Conservation (phyloP, 352 stramenopile species). For the Phytopythium aichiense region DNA sequence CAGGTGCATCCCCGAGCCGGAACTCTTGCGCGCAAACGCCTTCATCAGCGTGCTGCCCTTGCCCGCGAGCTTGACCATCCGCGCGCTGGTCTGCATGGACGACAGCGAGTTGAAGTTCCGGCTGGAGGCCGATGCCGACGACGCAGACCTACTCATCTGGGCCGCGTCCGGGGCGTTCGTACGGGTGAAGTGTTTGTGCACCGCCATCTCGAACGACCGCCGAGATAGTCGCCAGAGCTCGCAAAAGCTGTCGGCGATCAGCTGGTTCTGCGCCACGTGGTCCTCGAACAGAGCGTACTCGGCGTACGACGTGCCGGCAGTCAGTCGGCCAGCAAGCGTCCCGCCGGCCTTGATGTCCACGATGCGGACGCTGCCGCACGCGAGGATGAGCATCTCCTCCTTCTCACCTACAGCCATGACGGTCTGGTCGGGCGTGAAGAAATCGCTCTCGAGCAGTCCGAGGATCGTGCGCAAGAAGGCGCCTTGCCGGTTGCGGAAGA, state of each 20-base stretch:
- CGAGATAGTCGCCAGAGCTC: constrained; percentile 41
- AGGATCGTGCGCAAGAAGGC: constrained; percentile 52
- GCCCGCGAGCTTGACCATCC: constrained; percentile 25
- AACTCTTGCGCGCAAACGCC: constrained; percentile 8
- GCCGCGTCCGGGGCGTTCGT: not conserved
- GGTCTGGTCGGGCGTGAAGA: constrained; percentile 39
- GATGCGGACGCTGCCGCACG: constrained; percentile 36
- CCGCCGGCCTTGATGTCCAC: constrained; percentile 14
- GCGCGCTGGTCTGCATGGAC: constrained; percentile 30
- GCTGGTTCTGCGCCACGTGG: constrained; percentile 19
- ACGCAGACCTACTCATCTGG: not conserved
- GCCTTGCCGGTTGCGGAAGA: constrained; percentile 43
- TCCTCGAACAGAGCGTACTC: constrained; percentile 49
- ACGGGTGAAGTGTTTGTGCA: constrained; percentile 39
- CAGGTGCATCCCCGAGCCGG: not conserved
- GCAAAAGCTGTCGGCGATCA: constrained; percentile 41
- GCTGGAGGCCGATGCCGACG: not conserved
- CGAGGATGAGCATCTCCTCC: constrained; percentile 57
- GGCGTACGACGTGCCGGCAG: constrained; percentile 31
- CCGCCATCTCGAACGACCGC: constrained; percentile 33
- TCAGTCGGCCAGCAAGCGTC: constrained; percentile 17
- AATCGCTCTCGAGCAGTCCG: constrained; percentile 35
- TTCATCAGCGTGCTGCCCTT: constrained; percentile 29
- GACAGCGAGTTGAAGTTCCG: constrained; percentile 24
- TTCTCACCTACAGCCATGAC: constrained; percentile 22